Evolutionary conservation across 371 early-diverging fungal genomes (phyloP), one percentile per base, ranked within the genome.

Genomic region (Mucor irregularis): DNA sequence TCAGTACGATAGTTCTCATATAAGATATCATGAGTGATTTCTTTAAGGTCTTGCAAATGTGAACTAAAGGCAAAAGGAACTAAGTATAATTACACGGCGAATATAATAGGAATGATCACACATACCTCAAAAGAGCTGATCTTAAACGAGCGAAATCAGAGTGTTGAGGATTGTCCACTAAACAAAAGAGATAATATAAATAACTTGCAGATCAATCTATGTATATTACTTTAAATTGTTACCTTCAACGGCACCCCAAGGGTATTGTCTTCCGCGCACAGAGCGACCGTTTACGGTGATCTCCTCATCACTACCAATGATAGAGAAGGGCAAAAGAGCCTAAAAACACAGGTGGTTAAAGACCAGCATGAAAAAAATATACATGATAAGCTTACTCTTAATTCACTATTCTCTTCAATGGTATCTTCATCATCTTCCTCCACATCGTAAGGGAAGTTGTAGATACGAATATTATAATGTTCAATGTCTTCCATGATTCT

Each of bases 201-300:
- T 16, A 44, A 25, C 24, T 16, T 16, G 26, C 13, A 21, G 2
- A 44, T 34, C 14, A 17, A 19, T 33, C 21, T 26, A 53, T 48
- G 17, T 31, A 50, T 4, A 17, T 13, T n/a, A 19, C 39, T 19
- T 34, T n/a, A n/a, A n/a, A n/a, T n/a, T n/a, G n/a, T n/a, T 63
- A 80, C 80, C 81, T 72, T 98, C 97, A 22, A 99, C 96, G 45
- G 95, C 84, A 61, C 99, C 99, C 99, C 99, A 99, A 5, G 97
- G 97, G 70, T 99, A 99, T 66, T 90, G 94, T 47, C 99, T 87
- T 48, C 96, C 99, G 43, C 99, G 89, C 28, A 98, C 88, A 35
- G 72, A 57, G 26, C 85, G 82, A 43, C 84, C 85, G 58, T 89
- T 90, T 13, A 91, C 78, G 11, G 73, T 73, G 33, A 95, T 88